Evolutionary conservation across 2,329 filamentous ascomycete genomes (phyloP), one percentile per base, ranked within the genome.

Genomic region (Clarireedia hainanense): DNA sequence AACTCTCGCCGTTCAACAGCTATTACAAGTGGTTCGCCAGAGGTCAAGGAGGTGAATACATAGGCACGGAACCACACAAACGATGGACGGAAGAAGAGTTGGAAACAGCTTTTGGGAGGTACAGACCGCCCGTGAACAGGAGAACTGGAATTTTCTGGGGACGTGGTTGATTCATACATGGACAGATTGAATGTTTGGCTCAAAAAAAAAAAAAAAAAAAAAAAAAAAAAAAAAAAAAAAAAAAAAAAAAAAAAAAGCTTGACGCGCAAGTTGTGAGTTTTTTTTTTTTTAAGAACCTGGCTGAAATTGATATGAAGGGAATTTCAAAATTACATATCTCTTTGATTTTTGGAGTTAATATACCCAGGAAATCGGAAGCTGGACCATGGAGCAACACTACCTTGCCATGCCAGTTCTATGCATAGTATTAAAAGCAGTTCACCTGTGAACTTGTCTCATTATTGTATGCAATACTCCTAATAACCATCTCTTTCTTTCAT

Each of bases 31-130:
- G 47, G 30, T 69, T 69, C 56, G 67, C 67, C 15, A 52, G 64
- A n/a, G 67, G 63, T 34, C n/a, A 55, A 9, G 56, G 58, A 23
- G 65, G 65, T 4, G 56, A 52, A 14, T 69, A 69, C 58, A 57
- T 66, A 37, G 67, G 66, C 23, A 67, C 56, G 23, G 67, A 66
- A 55, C 61, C 65, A 36, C 55, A 63, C 52, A 59, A 61, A 34
- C 47, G 59, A 42, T 69, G 67, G 67, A 68, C 55, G 3, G 65
- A 67, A 57, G 63, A 63, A 50, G 66, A 69, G 54, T 52, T 69
- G 23, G 64, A 68, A 42, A 56, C 51, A 42, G 47, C 53, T 24
- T 69, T 64, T 61, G 61, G 55, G 52, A 58, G 57, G 52, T 68
- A 61, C 52, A 60, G 56, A 17, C 65, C 65, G 3, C 56, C 50